Percentiles rank a stretch among this genome's conserved stretches.
These are phyloP conservation scores for Suhomyces kunorum DNA, from an alignment of 1,139 yeast genomes.

Conservation along the genomic window DNA sequence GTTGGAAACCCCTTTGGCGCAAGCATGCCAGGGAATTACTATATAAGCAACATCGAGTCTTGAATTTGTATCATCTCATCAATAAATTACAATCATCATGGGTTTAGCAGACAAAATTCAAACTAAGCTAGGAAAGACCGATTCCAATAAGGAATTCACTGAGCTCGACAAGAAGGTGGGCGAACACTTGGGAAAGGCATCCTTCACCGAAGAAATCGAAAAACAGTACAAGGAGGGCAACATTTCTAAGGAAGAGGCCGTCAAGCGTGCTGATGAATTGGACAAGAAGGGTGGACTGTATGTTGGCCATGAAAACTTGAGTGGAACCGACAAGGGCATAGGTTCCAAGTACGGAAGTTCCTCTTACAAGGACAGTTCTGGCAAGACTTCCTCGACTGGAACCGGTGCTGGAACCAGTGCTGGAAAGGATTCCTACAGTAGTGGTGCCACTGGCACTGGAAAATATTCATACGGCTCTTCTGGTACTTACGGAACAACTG, in stretches of 20 bases:
- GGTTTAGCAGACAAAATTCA: constrained; percentile 40
- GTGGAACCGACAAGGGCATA: constrained; percentile 34
- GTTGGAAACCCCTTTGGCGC: too few species aligned
- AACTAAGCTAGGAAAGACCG: constrained; percentile 31
- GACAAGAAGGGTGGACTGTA: constrained; percentile 33
- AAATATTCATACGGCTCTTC: constrained; percentile 5
- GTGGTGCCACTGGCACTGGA: constrained; percentile 16
- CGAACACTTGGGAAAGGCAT: constrained; percentile 26
- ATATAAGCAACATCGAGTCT: too few species aligned
- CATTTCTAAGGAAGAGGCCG: constrained; percentile 29
- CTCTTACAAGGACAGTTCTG: too few species aligned
- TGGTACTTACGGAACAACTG: constrained; percentile 16
- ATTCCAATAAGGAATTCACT: constrained; percentile 6
- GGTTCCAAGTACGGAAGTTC: constrained; percentile 28
- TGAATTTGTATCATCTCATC: neutral
- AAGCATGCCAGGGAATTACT: too few species aligned
- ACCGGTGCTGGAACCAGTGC: constrained; percentile 9
- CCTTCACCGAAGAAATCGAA: constrained; percentile 25
- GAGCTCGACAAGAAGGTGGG: constrained; percentile 25
- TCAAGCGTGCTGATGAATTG: constrained; percentile 29
- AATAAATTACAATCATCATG: constrained; percentile 20
- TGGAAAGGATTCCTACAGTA: constrained; percentile 12
- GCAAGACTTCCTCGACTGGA: too few species aligned
- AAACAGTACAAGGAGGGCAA: constrained; percentile 35
- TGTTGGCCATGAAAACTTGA: constrained; percentile 31